Percentiles rank a stretch among this genome's conserved stretches.
Conservation (phyloP, 2,329 filamentous ascomycete genomes). For the Botrytis porri region DNA sequence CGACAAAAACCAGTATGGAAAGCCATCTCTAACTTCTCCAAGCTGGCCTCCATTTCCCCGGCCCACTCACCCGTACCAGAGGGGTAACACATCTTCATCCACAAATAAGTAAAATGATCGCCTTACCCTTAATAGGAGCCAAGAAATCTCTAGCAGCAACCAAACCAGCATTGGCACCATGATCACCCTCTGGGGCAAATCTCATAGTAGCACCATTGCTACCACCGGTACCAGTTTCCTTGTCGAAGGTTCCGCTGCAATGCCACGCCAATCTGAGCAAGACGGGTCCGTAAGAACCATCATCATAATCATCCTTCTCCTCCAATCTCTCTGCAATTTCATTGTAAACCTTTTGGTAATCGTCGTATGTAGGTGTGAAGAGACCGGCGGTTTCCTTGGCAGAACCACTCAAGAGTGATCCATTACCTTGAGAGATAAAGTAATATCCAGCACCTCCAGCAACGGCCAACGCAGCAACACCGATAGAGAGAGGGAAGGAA, state of each 20-base stretch:
- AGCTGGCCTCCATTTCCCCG: background rate
- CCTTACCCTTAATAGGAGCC: constrained; percentile 78
- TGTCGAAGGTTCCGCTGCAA: constrained; percentile 87
- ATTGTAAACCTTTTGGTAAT: constrained; percentile 96
- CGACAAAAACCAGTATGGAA: background rate
- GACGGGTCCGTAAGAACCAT: constrained; percentile 93
- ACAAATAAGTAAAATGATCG: background rate
- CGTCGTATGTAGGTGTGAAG: constrained; percentile 73
- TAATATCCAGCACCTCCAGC: constrained; percentile 64
- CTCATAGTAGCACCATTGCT: constrained; percentile 98
- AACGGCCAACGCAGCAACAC: constrained; percentile 56
- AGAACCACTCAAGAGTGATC: constrained; percentile 38
- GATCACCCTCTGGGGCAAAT: constrained; percentile 81
- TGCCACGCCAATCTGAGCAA: constrained; percentile 92
- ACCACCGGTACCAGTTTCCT: constrained; percentile 81
- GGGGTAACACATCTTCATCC: background rate
- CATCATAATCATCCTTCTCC: constrained; percentile 92
- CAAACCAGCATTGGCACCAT: constrained; percentile 92
- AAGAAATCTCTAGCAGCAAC: constrained; percentile 86
- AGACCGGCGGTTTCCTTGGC: constrained; percentile 46
- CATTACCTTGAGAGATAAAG: constrained; percentile 58
- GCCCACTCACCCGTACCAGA: background rate
- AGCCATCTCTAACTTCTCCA: background rate
- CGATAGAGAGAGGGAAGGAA: constrained; percentile 53
- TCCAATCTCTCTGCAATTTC: constrained; percentile 75